Conservation (phyloP, 139 green algal species). For the Micractinium sp. region DNA sequence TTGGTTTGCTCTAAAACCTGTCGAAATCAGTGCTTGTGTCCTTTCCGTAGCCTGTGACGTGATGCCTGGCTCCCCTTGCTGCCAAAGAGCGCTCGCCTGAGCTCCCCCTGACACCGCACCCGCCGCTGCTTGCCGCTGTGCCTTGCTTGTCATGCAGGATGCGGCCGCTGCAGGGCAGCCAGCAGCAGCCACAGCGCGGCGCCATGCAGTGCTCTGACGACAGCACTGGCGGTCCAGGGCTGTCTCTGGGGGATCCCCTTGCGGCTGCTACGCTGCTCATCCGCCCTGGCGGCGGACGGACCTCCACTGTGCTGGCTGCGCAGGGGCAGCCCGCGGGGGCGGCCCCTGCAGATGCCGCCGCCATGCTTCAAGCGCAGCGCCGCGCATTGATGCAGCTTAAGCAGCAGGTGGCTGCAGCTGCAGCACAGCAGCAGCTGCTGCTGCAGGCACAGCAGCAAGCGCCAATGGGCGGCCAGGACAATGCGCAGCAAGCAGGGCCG, state of each 20-base stretch:
- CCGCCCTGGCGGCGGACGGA: neutral
- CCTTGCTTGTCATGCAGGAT: neutral
- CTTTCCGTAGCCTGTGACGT: neutral
- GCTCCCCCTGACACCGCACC: neutral
- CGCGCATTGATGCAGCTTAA: neutral
- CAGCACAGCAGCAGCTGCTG: neutral
- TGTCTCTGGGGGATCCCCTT: neutral
- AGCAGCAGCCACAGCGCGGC: neutral
- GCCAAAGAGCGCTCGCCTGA: neutral
- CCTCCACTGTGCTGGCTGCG: neutral
- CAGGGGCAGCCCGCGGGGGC: neutral
- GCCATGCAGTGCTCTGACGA: neutral
- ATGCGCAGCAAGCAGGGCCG: neutral
- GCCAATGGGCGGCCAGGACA: neutral
- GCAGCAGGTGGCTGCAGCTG: conserved; percentile 1
- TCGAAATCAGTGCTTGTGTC: neutral
- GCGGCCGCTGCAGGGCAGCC: neutral
- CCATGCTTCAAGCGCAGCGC: conserved; percentile 7
- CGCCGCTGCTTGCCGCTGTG: neutral
- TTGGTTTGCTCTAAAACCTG: neutral
- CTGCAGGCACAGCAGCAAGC: conserved; percentile 1
- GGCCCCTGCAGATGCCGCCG: neutral
- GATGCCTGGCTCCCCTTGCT: neutral
- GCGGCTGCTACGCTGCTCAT: neutral
- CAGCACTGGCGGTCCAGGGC: neutral